These are phyloP conservation scores for Trichoderma koningii DNA, from an alignment of 2,329 filamentous ascomycete species.

Conservation along the genomic window DNA sequence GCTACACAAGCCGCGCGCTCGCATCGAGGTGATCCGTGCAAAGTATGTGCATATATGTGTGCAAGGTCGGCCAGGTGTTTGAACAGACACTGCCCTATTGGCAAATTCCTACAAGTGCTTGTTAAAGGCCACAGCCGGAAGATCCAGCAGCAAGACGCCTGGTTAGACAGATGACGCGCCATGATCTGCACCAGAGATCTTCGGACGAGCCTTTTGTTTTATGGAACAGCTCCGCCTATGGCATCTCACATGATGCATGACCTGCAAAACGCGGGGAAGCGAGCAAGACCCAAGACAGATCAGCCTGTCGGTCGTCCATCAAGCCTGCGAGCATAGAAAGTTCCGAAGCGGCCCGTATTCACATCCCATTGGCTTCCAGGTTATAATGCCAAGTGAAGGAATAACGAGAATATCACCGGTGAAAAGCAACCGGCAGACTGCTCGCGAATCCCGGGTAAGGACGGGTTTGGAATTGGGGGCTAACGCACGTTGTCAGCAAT, in stretches of 20 bases:
- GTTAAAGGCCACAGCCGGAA: not conserved
- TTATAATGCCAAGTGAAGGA: not conserved
- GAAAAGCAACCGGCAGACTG: not conserved
- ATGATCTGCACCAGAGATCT: conserved; percentile 9
- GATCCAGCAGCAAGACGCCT: not conserved
- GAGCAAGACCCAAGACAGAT: conserved; percentile 6
- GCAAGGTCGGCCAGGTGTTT: too few species aligned
- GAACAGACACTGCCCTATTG: not conserved
- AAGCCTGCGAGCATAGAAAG: not conserved
- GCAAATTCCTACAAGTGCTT: not conserved
- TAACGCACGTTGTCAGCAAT: not conserved
- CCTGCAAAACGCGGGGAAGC: conserved; percentile 4
- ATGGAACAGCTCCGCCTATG: conserved; percentile 2
- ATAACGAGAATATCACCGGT: not conserved
- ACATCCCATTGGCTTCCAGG: not conserved
- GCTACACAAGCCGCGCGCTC: not conserved
- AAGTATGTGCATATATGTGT: too few species aligned
- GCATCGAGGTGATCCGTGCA: not conserved
- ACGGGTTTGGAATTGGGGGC: conserved; percentile 8
- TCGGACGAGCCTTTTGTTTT: not conserved
- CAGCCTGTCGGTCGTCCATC: not conserved
- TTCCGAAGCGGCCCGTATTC: not conserved
- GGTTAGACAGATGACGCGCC: not conserved
- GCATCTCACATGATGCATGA: conserved; percentile 14
- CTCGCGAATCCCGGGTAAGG: not conserved